Percentiles rank a stretch among this genome's conserved stretches.
Evolutionary conservation across 78 protist species (phyloP).

Genomic region (Emiliania huxleyi): DNA sequence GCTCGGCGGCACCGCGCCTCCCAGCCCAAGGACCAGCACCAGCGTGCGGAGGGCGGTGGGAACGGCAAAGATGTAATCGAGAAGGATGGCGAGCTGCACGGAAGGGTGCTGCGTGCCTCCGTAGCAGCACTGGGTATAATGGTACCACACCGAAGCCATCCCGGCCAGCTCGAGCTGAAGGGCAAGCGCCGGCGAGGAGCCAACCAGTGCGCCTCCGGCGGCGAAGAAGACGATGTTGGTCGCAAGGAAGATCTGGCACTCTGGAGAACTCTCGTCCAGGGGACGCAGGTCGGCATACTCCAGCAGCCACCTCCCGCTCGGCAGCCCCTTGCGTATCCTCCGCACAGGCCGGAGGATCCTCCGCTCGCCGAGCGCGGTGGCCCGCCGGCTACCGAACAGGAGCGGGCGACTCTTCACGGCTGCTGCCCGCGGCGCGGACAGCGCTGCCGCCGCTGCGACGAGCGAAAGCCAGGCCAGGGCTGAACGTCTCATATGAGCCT

Average conservation of each 20-base stretch:
- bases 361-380: no score
- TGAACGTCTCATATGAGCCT: no score
- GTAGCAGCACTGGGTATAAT: not conserved
- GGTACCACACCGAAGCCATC: not conserved
- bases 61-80: not conserved
- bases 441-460: no score
- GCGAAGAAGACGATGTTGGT: not conserved
- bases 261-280: not conserved
- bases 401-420: no score
- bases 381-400: no score
- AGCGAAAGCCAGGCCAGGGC: no score
- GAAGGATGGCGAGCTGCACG: not conserved
- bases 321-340: no score
- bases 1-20: not conserved
- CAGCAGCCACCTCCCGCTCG: no score
- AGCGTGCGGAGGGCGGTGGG: not conserved
- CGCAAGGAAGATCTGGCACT: not conserved
- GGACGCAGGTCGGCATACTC: not conserved
- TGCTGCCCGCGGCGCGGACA: no score
- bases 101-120: not conserved
- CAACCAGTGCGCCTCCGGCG: not conserved
- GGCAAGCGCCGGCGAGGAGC: not conserved
- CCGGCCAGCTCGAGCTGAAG: not conserved
- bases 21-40: not conserved
- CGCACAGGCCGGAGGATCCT: no score